Percentiles rank a stretch among this genome's conserved stretches.
These are phyloP conservation scores for Hemileccinum rubropunctum DNA, from an alignment of 768 basidiomycete genomes.

Conservation along the genomic window DNA sequence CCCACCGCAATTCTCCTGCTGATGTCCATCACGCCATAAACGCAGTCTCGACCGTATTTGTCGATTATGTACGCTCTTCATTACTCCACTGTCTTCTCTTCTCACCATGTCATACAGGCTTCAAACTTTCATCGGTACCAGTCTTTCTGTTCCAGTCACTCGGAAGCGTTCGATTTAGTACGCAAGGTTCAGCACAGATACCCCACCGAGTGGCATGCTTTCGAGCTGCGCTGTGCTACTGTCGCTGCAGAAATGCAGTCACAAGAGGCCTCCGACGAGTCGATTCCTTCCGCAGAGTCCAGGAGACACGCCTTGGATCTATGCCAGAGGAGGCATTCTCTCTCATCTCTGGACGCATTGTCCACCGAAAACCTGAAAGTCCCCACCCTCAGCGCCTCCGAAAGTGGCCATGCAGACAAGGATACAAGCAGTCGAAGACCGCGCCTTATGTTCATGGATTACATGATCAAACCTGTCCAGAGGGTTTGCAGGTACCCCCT, in stretches of 20 bases:
- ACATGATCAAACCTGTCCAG: slow-evolving; percentile 97
- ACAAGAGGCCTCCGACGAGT: slow-evolving; percentile 8
- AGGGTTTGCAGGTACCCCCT: slow-evolving; percentile 94
- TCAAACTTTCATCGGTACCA: slow-evolving; percentile 77
- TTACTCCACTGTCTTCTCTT: background rate
- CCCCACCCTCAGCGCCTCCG: slow-evolving; percentile 25
- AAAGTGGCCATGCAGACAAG: slow-evolving; percentile 30
- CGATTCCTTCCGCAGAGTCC: slow-evolving; percentile 1
- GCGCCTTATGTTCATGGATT: slow-evolving; percentile 72
- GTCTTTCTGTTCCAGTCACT: slow-evolving; percentile 83
- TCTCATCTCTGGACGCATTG: slow-evolving; percentile 50
- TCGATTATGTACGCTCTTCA: slow-evolving; percentile 45
- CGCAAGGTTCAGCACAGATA: slow-evolving; percentile 62
- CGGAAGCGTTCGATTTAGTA: slow-evolving; percentile 74
- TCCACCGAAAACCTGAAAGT: slow-evolving; percentile 34
- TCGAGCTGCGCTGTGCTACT: slow-evolving; percentile 72
- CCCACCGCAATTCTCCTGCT: slow-evolving; percentile 21
- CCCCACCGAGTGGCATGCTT: slow-evolving; percentile 76
- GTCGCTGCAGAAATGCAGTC: slow-evolving; percentile 42
- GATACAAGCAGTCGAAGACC: slow-evolving; percentile 28
- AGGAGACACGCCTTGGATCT: slow-evolving; percentile 24
- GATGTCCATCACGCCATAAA: slow-evolving; percentile 40
- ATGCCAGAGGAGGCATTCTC: slow-evolving; percentile 43
- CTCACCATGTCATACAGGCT: slow-evolving; percentile 45
- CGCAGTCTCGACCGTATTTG: slow-evolving; percentile 53